Conservation (phyloP, 1,284 basidiomycete species). For the Malassezia pachydermatis region DNA sequence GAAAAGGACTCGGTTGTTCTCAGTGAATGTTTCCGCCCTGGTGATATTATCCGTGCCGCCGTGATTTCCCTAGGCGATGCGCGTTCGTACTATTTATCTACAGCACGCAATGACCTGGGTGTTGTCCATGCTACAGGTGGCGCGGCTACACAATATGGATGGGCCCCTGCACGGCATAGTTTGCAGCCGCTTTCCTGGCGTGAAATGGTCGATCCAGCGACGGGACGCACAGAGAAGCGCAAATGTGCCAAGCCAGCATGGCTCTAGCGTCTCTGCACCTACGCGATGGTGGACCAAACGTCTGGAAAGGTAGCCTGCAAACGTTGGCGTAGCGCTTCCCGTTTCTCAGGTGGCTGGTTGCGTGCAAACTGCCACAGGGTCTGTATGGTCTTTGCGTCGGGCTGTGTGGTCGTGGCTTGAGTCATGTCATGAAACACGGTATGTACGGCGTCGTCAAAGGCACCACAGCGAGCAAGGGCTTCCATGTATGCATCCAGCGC, state of each 20-base stretch:
- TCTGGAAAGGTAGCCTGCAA: not conserved
- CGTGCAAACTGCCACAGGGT: slow-evolving; percentile 49
- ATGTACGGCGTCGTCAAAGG: slow-evolving; percentile 61
- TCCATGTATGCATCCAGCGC: slow-evolving; percentile 73
- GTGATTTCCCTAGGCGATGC: slow-evolving; percentile 54
- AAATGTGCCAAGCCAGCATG: slow-evolving; percentile 72
- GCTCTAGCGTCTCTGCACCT: slow-evolving; percentile 10
- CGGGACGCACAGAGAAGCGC: slow-evolving; percentile 67
- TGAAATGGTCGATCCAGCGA: slow-evolving; percentile 77
- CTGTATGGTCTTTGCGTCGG: slow-evolving; percentile 44
- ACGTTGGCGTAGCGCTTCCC: slow-evolving; percentile 1
- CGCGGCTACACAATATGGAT: slow-evolving; percentile 5
- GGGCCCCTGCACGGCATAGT: slow-evolving; percentile 20
- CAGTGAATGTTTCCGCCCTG: slow-evolving; percentile 84
- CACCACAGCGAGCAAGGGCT: slow-evolving; percentile 65
- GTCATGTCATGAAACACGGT: slow-evolving; percentile 60
- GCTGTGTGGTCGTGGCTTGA: not conserved
- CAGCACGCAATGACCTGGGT: slow-evolving; percentile 84
- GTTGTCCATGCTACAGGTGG: slow-evolving; percentile 51
- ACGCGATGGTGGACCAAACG: too few species aligned
- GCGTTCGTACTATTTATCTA: slow-evolving; percentile 73
- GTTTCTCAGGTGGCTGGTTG: too few species aligned
- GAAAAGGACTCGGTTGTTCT: slow-evolving; percentile 89
- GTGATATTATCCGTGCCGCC: slow-evolving; percentile 83
- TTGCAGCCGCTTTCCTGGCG: slow-evolving; percentile 62